Evolutionary conservation across 345 rosid species (phyloP), one percentile per base, ranked within the genome.

Genomic region (Gossypium rotundifolium): DNA sequence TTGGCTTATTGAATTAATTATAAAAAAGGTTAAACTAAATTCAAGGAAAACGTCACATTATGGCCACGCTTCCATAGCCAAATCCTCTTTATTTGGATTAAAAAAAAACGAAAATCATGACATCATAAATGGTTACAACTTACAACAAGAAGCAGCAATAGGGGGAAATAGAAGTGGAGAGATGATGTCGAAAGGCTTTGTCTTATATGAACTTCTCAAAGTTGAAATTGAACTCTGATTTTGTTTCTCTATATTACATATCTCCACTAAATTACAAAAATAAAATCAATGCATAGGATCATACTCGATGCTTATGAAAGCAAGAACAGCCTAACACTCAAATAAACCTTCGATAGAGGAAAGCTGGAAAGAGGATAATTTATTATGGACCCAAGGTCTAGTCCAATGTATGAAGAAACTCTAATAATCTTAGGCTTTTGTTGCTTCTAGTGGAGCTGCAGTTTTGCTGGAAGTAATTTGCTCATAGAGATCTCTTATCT

Each of bases 401-500:
- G 55, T 46, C 71, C 55, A 13, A 45, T 48, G 12, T 67, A 40
- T 48, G 40, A 67, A 55, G 20, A 25, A 20, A 27, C 46, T 29
- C 27, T 45, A 54, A 11, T 2, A 65, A 12, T 60, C 75, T 83
- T 75, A 88, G 64, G 89, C 90, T 83, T 91, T 91, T 38, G 90
- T 80, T 72, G 95, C 87, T 84, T 78, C 83, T 11, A 87, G 76
- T 2, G 87, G 90, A 70, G 87, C 79, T 29, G 84, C 78, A 4
- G 85, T 82, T 76, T 80, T 95, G 85, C 68, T 81, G 33, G 91
- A 80, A 9, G 79, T 23, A 68, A 95, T 76, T 80, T 95, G 99
- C 86, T 95, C 96, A 29, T 45, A 95, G 17, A 95, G 97, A 57
- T 95, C 98, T 81, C 97, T 85, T 61, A 95, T 92, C 84, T 95